Conservation (phyloP, 169 alveolate genomes). For the Cardiosporidium cionae region DNA sequence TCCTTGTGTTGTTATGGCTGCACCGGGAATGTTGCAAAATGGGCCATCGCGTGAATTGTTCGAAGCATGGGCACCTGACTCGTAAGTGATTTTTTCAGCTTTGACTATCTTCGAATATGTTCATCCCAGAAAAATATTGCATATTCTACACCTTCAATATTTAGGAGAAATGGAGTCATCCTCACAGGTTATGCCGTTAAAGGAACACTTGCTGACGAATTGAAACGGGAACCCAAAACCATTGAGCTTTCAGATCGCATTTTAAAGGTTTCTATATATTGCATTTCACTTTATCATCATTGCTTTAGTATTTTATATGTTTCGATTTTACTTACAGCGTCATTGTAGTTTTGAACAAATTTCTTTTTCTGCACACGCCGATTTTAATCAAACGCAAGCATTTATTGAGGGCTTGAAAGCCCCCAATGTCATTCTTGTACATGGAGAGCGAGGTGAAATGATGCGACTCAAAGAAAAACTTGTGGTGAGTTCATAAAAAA, state of each 20-base stretch:
- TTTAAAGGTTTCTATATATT: conserved; percentile 24
- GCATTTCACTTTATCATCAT: conserved; percentile 41
- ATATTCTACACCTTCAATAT: not conserved
- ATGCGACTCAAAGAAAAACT: conserved; percentile 9
- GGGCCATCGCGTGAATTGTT: conserved; percentile 90
- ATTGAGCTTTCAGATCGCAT: conserved; percentile 64
- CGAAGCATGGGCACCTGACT: conserved; percentile 88
- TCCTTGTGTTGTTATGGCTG: conserved; percentile 95
- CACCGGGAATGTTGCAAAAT: conserved; percentile 96
- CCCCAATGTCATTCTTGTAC: conserved; percentile 29
- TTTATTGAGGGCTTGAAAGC: conserved; percentile 5
- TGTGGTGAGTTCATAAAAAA: not conserved
- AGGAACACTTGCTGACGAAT: conserved; percentile 92
- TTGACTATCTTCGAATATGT: not conserved
- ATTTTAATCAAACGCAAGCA: conserved; percentile 60
- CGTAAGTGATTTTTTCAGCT: not conserved
- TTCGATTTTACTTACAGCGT: conserved; percentile 13
- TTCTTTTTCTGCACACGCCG: conserved; percentile 88
- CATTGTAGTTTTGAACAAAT: conserved; percentile 61
- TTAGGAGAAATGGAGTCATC: conserved; percentile 81
- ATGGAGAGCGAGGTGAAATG: conserved; percentile 28
- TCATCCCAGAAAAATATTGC: not conserved
- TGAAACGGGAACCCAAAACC: conserved; percentile 81
- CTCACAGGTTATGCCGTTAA: conserved; percentile 95
- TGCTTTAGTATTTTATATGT: conserved; percentile 27